Evolutionary conservation across 176 grass and related monocot species (phyloP), one percentile per base, ranked within the genome.

Genomic region (Musa beccarii): DNA sequence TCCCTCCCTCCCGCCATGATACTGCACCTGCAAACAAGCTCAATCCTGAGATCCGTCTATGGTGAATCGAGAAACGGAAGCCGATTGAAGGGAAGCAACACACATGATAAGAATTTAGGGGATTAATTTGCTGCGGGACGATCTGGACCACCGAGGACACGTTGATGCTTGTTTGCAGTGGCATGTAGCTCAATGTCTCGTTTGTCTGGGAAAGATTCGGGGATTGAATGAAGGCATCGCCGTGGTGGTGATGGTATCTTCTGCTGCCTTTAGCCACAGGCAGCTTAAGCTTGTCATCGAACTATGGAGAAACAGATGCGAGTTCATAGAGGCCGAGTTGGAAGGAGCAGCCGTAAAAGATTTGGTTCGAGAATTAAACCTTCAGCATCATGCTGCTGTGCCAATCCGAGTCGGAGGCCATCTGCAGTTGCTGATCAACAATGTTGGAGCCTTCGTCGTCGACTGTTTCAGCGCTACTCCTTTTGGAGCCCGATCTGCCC

Each of bases 281-380:
- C 29, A 69, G 66, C 66, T 69, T 69, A 49, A 69, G 66, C 66
- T 69, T 69, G 26, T 50, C 66, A 51, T 69, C 66, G 8, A 69
- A 69, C 66, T 69, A 19, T 8, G 17, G 28, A 43, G 25, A 43
- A 50, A 69, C 9, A 16, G 66, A 15, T 3, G 16, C 14, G 0
- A 13, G 14, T 75, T 72, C 43, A 17, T 17, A 15, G 8, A 34
- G 22, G 15, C n/a, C 57, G 16, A 14, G 12, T 61, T 61, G n/a
- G 14, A 3, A 6, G 10, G 14, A 14, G 13, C 16, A 6, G 12
- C 10, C 1, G 13, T n/a, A 61, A 6, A 14, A 19, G 5, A 61
- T 6, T 17, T 61, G 13, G 6, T 20, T 6, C 1, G 9, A 61
- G 12, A 34, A 34, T 68, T 14, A 68, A 43, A 69, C 66, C 66